These are phyloP conservation scores for Acanthochlamys bracteata DNA, from an alignment of 106 monocot genomes.

Conservation along the genomic window DNA sequence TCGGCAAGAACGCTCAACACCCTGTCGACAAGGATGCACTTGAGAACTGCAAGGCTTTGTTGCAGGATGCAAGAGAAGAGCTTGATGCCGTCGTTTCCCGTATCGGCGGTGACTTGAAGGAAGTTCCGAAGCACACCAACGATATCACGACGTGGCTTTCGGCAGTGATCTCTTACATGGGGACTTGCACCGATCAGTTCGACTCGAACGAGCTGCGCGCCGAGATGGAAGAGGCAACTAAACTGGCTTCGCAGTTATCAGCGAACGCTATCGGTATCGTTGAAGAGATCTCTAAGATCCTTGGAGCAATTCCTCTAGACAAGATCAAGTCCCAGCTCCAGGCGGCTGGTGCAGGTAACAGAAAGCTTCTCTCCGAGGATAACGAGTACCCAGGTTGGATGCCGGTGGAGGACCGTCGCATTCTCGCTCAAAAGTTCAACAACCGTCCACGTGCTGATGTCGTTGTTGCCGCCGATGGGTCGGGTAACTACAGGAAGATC, in stretches of 20 bases:
- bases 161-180: conserved; percentile 52
- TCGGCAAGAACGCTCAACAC: conserved; percentile 7
- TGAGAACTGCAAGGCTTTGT: conserved; percentile 35
- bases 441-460: conserved; percentile 15
- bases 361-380: conserved; percentile 31
- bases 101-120: conserved; percentile 12
- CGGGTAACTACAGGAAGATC: conserved; percentile 51
- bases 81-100: conserved; percentile 17
- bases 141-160: conserved; percentile 59
- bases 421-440: not conserved
- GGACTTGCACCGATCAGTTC: conserved; percentile 58
- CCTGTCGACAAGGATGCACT: conserved; percentile 25
- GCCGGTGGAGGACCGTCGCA: not conserved
- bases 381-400: not conserved
- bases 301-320: conserved; percentile 11
- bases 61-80: conserved; percentile 26
- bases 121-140: conserved; percentile 8
- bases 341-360: conserved; percentile 6
- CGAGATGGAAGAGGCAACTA: conserved; percentile 17
- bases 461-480: conserved; percentile 54
- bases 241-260: conserved; percentile 30
- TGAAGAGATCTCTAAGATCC: conserved; percentile 10
- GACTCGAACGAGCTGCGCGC: conserved; percentile 30
- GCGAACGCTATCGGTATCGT: conserved; percentile 68
- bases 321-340: conserved; percentile 2